A percentile compares a stretch with the other conserved stretches of the same genome.
phyloP scores from a whole-genome alignment of 371 early-diverging fungal species.

The Polyrhizophydium stewartii region DNA sequence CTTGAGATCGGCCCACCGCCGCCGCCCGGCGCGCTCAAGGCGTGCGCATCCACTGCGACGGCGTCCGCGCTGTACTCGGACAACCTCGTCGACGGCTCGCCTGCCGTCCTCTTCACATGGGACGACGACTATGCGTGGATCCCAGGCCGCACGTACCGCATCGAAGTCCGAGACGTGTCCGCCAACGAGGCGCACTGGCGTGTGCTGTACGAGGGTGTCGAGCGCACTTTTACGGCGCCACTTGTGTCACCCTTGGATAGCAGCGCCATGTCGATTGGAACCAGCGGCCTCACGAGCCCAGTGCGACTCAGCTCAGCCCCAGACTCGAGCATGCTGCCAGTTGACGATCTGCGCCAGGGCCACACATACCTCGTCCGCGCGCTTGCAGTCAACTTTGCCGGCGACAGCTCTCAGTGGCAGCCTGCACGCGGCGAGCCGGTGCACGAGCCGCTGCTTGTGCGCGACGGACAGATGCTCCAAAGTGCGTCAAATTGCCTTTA shows the following conservation, averaged over 20 bases:
- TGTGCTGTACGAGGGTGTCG: background rate
- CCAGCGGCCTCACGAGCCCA: background rate
- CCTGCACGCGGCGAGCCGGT: too few relatives aligned
- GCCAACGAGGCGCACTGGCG: background rate
- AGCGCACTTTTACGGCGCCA: background rate
- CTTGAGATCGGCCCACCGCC: constrained; percentile 1
- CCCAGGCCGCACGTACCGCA: background rate
- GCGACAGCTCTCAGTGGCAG: background rate
- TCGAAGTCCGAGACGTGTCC: background rate
- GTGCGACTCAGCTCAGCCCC: too few relatives aligned
- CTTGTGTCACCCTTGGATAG: background rate
- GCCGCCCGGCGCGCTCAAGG: background rate
- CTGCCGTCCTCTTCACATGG: background rate
- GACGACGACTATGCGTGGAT: background rate
- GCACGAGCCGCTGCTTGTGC: too few relatives aligned
- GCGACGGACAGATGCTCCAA: too few relatives aligned
- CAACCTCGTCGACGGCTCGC: background rate
- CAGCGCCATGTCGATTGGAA: background rate
- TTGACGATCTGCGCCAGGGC: background rate
- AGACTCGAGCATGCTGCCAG: background rate
- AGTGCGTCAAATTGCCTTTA: too few relatives aligned
- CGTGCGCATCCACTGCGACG: background rate
- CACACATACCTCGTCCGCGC: background rate
- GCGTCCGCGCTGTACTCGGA: background rate
- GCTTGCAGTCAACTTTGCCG: background rate